These are phyloP conservation scores for Diplogelasinospora grovesii DNA, from an alignment of 495 filamentous ascomycete genomes.

Conservation along the genomic window DNA sequence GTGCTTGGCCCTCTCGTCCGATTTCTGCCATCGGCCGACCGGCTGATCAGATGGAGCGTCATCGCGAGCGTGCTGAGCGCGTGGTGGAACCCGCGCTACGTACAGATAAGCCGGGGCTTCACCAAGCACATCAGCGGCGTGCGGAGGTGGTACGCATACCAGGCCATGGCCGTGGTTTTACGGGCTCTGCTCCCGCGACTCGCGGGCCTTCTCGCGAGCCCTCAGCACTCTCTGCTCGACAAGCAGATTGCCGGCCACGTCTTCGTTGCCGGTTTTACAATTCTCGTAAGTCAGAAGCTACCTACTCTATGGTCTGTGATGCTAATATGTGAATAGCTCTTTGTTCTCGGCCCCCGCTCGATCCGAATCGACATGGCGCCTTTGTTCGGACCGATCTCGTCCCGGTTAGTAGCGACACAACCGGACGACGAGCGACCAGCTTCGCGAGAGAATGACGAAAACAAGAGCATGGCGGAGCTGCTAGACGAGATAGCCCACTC, in stretches of 20 bases:
- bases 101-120: slow-evolving; percentile 55
- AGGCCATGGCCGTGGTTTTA: slow-evolving; percentile 53
- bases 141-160: slow-evolving; percentile 61
- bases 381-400: slow-evolving; percentile 43
- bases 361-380: slow-evolving; percentile 52
- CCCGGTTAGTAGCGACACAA: no score
- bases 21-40: slow-evolving; percentile 23
- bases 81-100: slow-evolving; percentile 74
- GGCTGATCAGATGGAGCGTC: slow-evolving; percentile 42
- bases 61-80: slow-evolving; percentile 48
- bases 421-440: no score
- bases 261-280: slow-evolving; percentile 47
- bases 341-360: slow-evolving; percentile 39
- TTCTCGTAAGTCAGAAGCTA: slow-evolving; percentile 41
- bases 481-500: slow-evolving; percentile 36
- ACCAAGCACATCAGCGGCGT: slow-evolving; percentile 59
- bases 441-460: no score
- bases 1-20: slow-evolving; percentile 13
- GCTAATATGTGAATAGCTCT: slow-evolving; percentile 26
- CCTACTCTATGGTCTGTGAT: not conserved
- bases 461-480: slow-evolving; percentile 30
- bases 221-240: slow-evolving; percentile 32
- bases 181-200: slow-evolving; percentile 50
- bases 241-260: slow-evolving; percentile 46
- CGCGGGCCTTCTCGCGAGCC: slow-evolving; percentile 35